Base-by-base conservation (phyloP, 2,329 filamentous ascomycete genomes). In the Colletotrichum plurivorum region DNA sequence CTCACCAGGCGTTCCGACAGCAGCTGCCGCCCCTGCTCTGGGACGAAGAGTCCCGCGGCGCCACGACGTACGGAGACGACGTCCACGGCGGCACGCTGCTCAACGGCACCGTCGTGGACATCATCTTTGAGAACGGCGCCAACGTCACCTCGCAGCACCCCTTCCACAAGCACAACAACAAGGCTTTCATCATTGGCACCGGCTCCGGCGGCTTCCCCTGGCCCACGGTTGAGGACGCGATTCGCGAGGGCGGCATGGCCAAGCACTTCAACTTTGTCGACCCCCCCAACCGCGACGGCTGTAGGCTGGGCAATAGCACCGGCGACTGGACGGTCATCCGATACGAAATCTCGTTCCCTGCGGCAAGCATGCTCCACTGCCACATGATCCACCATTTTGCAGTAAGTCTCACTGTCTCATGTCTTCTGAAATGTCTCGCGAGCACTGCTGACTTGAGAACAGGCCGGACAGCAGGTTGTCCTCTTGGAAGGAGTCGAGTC, bases 351-450 rank as follows among this genome's bases (percentile, higher is more conserved):
- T 46, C 53, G 2, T 68, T 65, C 43, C 65, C 65, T 31, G 61
- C 65, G 2, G 65, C 61, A 4, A 68, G 61, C n/a, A 68, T 68
- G 65, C 65, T 68, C 49, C 61, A 68, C 18, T 68, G 65, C 22
- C 65, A 68, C 5, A 68, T 68, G 65, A 68, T 65, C 15, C 61
- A 65, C n/a, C 65, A 68, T 20, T 68, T 68, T 15, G 65, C 61
- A 10, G 61, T 68, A 65, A 58, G 65, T 13, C 27, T n/a, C 10
- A 5, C n/a, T 15, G 5, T 31, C 7, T 31, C n/a, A 31, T 9
- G 31, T 36, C 31, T 10, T 36, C 31, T 10, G 31, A 5, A 31
- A 36, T 36, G 31, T 10, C 31, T 36, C 31, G n/a, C 6, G 52
- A 36, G 16, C 39, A 4, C 27, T 25, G 8, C 54, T 59, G 36